Evolutionary conservation across 305 asterid species (phyloP).

Genomic region (Nicotiana rustica): DNA sequence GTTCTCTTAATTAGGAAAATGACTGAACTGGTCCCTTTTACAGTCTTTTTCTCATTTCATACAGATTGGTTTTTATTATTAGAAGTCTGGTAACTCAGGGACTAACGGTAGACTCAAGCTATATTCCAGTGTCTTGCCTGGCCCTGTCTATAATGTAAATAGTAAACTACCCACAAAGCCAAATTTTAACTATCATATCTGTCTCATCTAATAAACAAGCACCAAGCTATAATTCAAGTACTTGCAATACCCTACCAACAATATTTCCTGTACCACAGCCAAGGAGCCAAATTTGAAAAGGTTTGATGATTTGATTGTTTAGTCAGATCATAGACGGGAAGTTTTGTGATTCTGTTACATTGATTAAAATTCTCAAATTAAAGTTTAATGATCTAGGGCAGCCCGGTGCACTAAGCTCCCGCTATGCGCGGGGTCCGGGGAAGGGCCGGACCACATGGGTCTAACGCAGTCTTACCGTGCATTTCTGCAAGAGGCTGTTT

Average conservation of each 20-base stretch:
- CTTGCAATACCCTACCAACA: background rate
- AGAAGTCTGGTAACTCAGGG: background rate
- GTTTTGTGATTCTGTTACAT: background rate
- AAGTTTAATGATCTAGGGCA: background rate
- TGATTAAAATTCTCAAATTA: background rate
- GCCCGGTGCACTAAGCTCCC: no score
- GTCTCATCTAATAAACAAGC: background rate
- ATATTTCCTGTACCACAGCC: background rate
- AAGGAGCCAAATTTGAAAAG: background rate
- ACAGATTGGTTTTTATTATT: background rate
- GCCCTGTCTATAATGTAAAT: background rate
- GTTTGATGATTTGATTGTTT: slow-evolving; percentile 18
- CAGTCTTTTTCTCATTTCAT: slow-evolving; percentile 14
- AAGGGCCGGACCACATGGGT: no score
- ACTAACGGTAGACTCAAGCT: background rate
- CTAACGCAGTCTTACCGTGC: no score
- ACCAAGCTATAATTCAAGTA: background rate
- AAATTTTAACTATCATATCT: background rate
- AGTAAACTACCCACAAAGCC: background rate
- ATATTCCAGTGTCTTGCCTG: background rate
- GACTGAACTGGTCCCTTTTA: background rate
- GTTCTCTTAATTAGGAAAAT: background rate
- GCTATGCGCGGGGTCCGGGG: no score
- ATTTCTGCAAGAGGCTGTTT: no score
- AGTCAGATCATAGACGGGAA: background rate